Evolutionary conservation across 31 red algal species (phyloP).

Genomic region (Odonthalia washingtoniensis): DNA sequence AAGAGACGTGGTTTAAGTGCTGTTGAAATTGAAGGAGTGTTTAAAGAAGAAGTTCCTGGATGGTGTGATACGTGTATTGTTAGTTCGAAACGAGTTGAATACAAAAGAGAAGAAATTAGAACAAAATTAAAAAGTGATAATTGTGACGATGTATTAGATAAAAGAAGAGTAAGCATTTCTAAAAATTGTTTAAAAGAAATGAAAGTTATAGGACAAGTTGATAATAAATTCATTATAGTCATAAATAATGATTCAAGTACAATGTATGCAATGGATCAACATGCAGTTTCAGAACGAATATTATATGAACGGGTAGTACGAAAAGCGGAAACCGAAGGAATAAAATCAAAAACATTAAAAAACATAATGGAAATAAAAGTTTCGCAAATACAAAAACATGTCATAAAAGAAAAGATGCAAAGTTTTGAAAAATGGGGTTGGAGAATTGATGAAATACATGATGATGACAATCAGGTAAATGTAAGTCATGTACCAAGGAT

Average conservation of each 20-base stretch:
- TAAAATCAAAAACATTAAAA: neutral
- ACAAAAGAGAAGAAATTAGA: neutral
- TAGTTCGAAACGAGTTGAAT: neutral
- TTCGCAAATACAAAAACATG: neutral
- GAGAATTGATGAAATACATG: neutral
- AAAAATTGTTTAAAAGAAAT: constrained; percentile 1
- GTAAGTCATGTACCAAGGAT: constrained; percentile 3
- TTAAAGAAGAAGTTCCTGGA: neutral
- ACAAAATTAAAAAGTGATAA: neutral
- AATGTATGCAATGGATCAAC: constrained; percentile 69
- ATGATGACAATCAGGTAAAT: neutral
- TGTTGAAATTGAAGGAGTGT: neutral
- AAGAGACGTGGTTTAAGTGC: neutral
- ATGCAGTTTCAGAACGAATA: constrained; percentile 69
- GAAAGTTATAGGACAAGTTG: constrained; percentile 42
- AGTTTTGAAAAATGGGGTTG: constrained; percentile 38
- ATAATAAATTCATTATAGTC: constrained; percentile 50
- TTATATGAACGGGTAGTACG: constrained; percentile 51
- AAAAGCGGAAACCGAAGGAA: constrained; percentile 9
- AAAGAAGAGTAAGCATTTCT: neutral
- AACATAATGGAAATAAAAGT: neutral
- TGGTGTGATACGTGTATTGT: constrained; percentile 18
- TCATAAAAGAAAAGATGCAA: constrained; percentile 15
- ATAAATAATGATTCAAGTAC: constrained; percentile 10
- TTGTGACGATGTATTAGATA: constrained; percentile 34